These are phyloP conservation scores for Russula compacta DNA, from an alignment of 768 basidiomycete genomes.

Conservation along the genomic window DNA sequence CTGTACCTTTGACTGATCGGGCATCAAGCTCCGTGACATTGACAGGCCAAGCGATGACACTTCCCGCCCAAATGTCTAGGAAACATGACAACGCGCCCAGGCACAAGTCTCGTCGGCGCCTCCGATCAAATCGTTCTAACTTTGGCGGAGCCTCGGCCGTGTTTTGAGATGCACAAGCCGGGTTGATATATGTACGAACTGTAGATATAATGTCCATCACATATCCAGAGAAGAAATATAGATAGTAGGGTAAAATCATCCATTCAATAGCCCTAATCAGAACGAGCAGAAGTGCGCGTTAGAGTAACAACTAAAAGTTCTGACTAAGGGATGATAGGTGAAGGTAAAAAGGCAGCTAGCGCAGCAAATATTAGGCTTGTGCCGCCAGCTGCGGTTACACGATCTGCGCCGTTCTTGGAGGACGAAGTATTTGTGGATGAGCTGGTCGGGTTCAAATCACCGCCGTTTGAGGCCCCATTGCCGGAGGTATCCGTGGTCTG, in stretches of 20 bases:
- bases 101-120: neutral
- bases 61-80: no score
- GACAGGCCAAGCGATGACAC: no score
- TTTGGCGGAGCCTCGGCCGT: no score
- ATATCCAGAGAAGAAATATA: neutral
- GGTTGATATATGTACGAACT: neutral
- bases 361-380: constrained; percentile 6
- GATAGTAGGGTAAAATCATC: neutral
- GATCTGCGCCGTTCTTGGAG: constrained; percentile 4
- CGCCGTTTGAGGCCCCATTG: neutral
- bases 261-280: neutral
- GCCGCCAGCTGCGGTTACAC: constrained; percentile 3
- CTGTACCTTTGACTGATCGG: no score
- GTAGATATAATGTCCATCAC: constrained; percentile 8
- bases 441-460: constrained; percentile 2
- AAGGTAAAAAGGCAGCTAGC: neutral
- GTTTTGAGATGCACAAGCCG: neutral
- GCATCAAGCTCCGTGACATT: no score
- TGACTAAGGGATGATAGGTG: neutral
- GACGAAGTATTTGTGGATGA: constrained; percentile 5
- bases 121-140: no score
- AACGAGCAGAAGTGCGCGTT: neutral
- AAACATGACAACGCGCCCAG: no score
- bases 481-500: neutral
- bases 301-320: neutral